Base-by-base conservation (phyloP, 2,329 filamentous ascomycete species). In the Hypoxylon sp. region DNA sequence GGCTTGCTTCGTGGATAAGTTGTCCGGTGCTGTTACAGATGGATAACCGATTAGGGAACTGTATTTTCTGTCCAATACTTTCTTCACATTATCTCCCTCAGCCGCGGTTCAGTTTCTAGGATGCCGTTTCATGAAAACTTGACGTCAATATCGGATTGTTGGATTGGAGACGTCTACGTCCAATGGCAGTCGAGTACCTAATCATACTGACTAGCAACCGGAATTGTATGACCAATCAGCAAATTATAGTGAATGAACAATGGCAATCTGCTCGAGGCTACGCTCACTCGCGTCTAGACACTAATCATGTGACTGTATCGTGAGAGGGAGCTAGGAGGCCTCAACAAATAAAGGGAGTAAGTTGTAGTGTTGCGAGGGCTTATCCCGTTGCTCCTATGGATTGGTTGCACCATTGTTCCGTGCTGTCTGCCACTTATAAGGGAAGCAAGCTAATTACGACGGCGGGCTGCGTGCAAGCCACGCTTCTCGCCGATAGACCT, bases 281-380 rank as follows among this genome's bases (percentile, higher is more conserved):
- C 42, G 44, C 67, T 68, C 62, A 57, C 68, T 72, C 59, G 65
- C 65, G 62, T 70, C 37, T 56, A 14, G 52, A 59, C 6, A 19
- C 47, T 35, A 29, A 57, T 74, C 71, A 76, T 75, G 72, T 76
- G 73, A 74, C 62, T 59, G 56, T 59, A 61, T 48, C 51, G 42
- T 55, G 26, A 57, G 47, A 58, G 37, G 24, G 37, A 14, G 17
- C 31, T 26, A 57, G 26, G 24, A 37, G 50, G 37, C 17, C 59
- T n/a, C 33, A 17, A 39, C 19, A 33, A 42, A 35, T 22, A 35
- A 42, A 19, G 56, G 24, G 48, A 50, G 54, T 46, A 35, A 46
- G 47, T 13, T 24, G 53, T 63, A 14, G 53, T n/a, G 48, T 22
- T 61, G 50, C 50, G 29, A 55, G 50, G 11, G 35, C 35, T 37